Evolutionary conservation across 805 yeast genomes (phyloP).

Genomic region (Candida sanyiensis): DNA sequence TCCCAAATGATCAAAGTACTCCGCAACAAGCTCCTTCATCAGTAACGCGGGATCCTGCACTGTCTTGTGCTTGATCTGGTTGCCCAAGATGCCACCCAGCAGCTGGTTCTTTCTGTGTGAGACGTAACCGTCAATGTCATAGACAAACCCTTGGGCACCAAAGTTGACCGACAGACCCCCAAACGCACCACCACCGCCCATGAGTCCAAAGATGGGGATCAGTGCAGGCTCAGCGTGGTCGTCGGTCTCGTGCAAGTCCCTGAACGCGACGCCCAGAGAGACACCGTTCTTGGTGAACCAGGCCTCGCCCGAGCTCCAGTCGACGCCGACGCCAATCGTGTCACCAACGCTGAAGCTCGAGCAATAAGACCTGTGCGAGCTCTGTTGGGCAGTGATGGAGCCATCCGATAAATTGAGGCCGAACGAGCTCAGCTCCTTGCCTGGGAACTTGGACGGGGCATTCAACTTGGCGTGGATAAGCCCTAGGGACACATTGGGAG

Average conservation of each 20-base stretch:
- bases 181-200: slow-evolving; percentile 24
- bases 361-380: slow-evolving; percentile 34
- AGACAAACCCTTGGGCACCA: slow-evolving; percentile 49
- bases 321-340: slow-evolving; percentile 78
- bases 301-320: slow-evolving; percentile 54
- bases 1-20: slow-evolving; percentile 56
- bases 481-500: slow-evolving; percentile 39
- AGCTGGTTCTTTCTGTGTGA: slow-evolving; percentile 37
- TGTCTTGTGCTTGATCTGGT: neutral
- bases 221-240: slow-evolving; percentile 20
- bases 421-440: slow-evolving; percentile 42
- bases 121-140: slow-evolving; percentile 53
- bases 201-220: slow-evolving; percentile 43
- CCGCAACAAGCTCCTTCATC: slow-evolving; percentile 33
- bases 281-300: slow-evolving; percentile 84
- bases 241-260: slow-evolving; percentile 22
- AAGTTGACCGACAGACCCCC: slow-evolving; percentile 29
- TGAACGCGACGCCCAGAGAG: slow-evolving; percentile 48
- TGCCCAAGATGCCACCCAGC: slow-evolving; percentile 25
- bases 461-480: slow-evolving; percentile 31
- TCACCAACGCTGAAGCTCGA: slow-evolving; percentile 52
- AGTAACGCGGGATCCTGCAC: slow-evolving; percentile 21
- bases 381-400: slow-evolving; percentile 32
- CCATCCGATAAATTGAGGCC: slow-evolving; percentile 53
- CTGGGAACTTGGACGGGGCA: slow-evolving; percentile 37